Evolutionary conservation across 768 basidiomycete species (phyloP).

Genomic region (Mycena epipterygia): DNA sequence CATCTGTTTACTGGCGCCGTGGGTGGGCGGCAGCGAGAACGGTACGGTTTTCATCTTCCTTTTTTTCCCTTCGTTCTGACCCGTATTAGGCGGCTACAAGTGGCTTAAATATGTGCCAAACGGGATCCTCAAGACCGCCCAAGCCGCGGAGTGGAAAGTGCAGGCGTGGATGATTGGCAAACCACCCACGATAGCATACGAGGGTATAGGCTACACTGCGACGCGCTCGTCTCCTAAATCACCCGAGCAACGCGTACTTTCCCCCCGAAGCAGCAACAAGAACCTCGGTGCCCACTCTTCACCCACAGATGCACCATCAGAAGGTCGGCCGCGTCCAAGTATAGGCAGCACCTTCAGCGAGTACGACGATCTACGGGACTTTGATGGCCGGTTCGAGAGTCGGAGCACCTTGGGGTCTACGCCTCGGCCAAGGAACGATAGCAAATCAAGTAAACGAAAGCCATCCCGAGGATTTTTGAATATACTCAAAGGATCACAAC

Average conservation of each 20-base stretch:
- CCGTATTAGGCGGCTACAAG: conserved; percentile 80
- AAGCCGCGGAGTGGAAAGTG: conserved; percentile 97
- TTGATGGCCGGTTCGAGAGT: conserved; percentile 89
- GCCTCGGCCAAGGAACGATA: conserved; percentile 48
- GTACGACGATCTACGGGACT: conserved; percentile 90
- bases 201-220: conserved; percentile 88
- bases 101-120: conserved; percentile 98
- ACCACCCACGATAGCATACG: conserved; percentile 85
- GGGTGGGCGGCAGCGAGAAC: conserved; percentile 93
- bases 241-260: conserved; percentile 34
- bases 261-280: conserved; percentile 48
- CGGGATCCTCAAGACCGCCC: conserved; percentile 92
- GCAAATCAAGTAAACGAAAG: conserved; percentile 64
- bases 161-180: conserved; percentile 99
- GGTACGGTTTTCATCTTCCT: conserved; percentile 64
- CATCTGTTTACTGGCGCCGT: conserved; percentile 92
- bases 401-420: conserved; percentile 74
- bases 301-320: conserved; percentile 38
- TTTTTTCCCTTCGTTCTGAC: conserved; percentile 20
- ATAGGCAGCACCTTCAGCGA: conserved; percentile 83
- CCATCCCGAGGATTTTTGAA: conserved; percentile 78
- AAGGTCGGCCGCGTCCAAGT: conserved; percentile 72
- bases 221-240: conserved; percentile 44
- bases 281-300: conserved; percentile 46
- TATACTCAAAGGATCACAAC: conserved; percentile 67